Evolutionary conservation across 2,329 filamentous ascomycete species (phyloP).

Genomic region (Trichoderma simmonsii): DNA sequence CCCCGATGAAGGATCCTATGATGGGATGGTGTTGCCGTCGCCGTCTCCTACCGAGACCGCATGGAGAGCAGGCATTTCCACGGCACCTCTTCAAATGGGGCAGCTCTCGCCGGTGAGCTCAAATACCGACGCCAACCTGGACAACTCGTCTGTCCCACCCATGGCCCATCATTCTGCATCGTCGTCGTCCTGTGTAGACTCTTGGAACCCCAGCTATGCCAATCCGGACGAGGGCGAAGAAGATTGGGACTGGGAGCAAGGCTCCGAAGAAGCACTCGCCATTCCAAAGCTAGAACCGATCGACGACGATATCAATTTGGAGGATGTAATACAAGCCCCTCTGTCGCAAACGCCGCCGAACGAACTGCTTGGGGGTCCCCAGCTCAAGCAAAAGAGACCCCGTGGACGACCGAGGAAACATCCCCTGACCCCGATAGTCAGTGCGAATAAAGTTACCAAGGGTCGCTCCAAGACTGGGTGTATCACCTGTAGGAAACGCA

Average conservation of each 20-base stretch:
- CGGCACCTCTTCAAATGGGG: constrained; percentile 39
- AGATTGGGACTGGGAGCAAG: constrained; percentile 53
- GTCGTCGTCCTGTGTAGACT: constrained; percentile 46
- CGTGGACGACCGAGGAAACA: constrained; percentile 82
- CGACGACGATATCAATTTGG: constrained; percentile 55
- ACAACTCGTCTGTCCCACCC: constrained; percentile 40
- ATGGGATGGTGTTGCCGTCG: constrained; percentile 29
- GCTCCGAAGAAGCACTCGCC: constrained; percentile 43
- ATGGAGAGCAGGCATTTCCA: constrained; percentile 28
- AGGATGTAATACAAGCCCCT: constrained; percentile 47
- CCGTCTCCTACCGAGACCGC: constrained; percentile 33
- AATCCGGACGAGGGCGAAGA: constrained; percentile 39
- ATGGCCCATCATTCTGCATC: constrained; percentile 43
- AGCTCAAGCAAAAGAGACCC: constrained; percentile 57
- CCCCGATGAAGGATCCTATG: constrained; percentile 40
- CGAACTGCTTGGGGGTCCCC: constrained; percentile 25
- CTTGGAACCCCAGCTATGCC: constrained; percentile 43
- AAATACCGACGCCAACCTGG: constrained; percentile 42
- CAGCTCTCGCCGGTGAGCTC: constrained; percentile 55
- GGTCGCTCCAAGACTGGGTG: constrained; percentile 69
- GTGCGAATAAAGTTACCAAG: constrained; percentile 70
- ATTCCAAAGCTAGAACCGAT: constrained; percentile 56
- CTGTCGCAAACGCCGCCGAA: constrained; percentile 22
- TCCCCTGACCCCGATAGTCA: constrained; percentile 57
- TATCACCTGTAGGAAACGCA: constrained; percentile 64